Percentiles rank a stretch among this genome's conserved stretches.
phyloP scores from a whole-genome alignment of 2,329 filamentous ascomycete species.

The Colletotrichum endophyticum region DNA sequence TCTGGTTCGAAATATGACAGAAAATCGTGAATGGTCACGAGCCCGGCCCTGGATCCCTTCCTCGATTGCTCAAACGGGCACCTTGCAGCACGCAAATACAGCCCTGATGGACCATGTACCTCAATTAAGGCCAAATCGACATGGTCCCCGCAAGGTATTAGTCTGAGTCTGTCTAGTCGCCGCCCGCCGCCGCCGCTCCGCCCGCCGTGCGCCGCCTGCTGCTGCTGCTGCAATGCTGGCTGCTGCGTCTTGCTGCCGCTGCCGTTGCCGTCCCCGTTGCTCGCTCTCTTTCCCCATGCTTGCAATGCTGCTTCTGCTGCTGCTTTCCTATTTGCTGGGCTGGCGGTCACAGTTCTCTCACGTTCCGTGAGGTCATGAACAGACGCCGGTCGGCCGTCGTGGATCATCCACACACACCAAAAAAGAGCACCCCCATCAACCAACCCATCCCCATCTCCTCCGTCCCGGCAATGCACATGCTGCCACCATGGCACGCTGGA shows the following conservation, averaged over 20 bases:
- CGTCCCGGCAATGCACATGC: constrained; percentile 16
- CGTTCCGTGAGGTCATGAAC: constrained; percentile 1
- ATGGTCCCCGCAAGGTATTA: background rate
- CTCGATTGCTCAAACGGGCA: constrained; percentile 9
- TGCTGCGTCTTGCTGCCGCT: background rate
- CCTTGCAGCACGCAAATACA: constrained; percentile 7
- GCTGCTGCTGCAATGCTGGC: background rate
- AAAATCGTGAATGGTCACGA: constrained; percentile 14
- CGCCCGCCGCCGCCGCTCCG: background rate
- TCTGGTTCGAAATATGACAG: constrained; percentile 13
- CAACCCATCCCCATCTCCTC: background rate
- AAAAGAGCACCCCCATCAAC: background rate
- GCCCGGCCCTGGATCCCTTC: constrained; percentile 5
- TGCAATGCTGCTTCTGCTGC: background rate
- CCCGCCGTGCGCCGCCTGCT: background rate
- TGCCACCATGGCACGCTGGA: constrained; percentile 18
- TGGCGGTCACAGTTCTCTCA: background rate
- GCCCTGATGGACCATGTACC: background rate
- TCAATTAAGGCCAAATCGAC: background rate
- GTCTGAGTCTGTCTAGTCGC: background rate
- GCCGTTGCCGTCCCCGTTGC: background rate
- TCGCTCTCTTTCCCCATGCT: background rate
- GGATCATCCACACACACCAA: background rate
- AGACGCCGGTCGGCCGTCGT: background rate
- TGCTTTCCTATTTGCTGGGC: background rate